Evolutionary conservation across 2,329 filamentous ascomycete genomes (phyloP).

Genomic region (Stemphylium lycopersici): DNA sequence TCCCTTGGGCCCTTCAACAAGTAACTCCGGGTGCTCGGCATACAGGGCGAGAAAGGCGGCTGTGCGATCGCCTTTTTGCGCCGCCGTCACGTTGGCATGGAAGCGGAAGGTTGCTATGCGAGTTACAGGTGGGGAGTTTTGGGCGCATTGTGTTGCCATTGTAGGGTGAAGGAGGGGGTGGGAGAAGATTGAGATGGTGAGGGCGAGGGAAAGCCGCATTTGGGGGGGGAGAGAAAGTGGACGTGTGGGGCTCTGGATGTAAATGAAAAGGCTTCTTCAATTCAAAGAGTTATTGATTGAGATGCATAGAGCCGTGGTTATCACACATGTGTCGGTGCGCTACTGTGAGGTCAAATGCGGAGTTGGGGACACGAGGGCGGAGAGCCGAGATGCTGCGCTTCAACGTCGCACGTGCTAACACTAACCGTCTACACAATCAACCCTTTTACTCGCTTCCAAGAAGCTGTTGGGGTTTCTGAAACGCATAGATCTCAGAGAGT

Average conservation of each 20-base stretch:
- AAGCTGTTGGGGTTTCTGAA: too few species aligned
- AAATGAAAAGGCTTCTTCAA: too few species aligned
- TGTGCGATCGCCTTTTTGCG: slow-evolving; percentile 30
- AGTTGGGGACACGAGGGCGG: slow-evolving; percentile 10
- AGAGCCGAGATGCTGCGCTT: slow-evolving; percentile 13
- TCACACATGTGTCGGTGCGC: not conserved
- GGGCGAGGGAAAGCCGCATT: too few species aligned
- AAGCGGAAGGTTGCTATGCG: slow-evolving; percentile 36
- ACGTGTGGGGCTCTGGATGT: too few species aligned
- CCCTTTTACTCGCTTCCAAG: too few species aligned
- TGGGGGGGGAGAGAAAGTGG: too few species aligned
- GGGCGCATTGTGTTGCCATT: not conserved
- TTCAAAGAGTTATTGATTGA: too few species aligned
- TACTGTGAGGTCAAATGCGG: not conserved
- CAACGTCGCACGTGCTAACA: not conserved
- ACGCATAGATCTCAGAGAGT: too few species aligned
- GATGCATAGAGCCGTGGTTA: too few species aligned
- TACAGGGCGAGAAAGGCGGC: slow-evolving; percentile 31
- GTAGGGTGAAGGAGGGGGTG: not conserved
- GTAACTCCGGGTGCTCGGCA: slow-evolving; percentile 22
- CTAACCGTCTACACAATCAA: too few species aligned
- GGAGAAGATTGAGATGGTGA: not conserved
- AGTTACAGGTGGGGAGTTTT: slow-evolving; percentile 17
- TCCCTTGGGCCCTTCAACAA: slow-evolving; percentile 24
- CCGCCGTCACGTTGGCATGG: slow-evolving; percentile 16